Conservation (phyloP, 306 rosid species). For the Acmispon strigosus region DNA sequence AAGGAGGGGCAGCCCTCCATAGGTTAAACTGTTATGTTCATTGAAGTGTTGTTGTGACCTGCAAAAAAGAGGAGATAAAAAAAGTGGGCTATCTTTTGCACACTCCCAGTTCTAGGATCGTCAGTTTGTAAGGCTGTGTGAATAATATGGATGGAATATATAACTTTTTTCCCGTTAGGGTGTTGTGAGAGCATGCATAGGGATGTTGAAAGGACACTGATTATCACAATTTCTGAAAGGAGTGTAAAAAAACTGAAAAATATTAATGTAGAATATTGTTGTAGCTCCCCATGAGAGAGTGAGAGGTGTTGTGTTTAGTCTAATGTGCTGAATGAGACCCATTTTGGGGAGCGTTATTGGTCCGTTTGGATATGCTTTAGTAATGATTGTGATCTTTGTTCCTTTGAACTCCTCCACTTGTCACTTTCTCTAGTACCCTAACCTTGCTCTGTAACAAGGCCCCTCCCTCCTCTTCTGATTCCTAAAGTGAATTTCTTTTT, state of each 20-base stretch:
- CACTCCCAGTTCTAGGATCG: constrained; percentile 79
- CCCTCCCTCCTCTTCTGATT: constrained; percentile 10
- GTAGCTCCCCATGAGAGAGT: neutral
- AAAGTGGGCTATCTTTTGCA: constrained; percentile 70
- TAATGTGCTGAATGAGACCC: constrained; percentile 37
- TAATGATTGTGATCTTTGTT: constrained; percentile 68
- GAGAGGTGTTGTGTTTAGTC: constrained; percentile 8
- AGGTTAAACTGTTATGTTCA: constrained; percentile 44
- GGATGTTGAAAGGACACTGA: constrained; percentile 70
- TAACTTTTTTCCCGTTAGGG: constrained; percentile 32
- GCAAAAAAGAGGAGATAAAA: constrained; percentile 32
- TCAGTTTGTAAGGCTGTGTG: constrained; percentile 50
- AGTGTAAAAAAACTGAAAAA: no score
- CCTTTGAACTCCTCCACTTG: constrained; percentile 65
- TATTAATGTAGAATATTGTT: no score
- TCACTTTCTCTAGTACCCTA: constrained; percentile 50
- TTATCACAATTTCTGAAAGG: constrained; percentile 34
- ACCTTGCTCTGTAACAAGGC: constrained; percentile 28
- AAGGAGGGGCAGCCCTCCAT: constrained; percentile 30
- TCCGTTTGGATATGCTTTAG: constrained; percentile 35
- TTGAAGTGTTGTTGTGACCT: constrained; percentile 33
- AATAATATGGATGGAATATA: constrained; percentile 31
- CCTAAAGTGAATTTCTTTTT: no score
- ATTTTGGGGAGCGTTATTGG: constrained; percentile 32
- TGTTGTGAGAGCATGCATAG: constrained; percentile 31